These are phyloP conservation scores for Ophiostoma piceae DNA, from an alignment of 2,329 filamentous ascomycete species.

Conservation along the genomic window DNA sequence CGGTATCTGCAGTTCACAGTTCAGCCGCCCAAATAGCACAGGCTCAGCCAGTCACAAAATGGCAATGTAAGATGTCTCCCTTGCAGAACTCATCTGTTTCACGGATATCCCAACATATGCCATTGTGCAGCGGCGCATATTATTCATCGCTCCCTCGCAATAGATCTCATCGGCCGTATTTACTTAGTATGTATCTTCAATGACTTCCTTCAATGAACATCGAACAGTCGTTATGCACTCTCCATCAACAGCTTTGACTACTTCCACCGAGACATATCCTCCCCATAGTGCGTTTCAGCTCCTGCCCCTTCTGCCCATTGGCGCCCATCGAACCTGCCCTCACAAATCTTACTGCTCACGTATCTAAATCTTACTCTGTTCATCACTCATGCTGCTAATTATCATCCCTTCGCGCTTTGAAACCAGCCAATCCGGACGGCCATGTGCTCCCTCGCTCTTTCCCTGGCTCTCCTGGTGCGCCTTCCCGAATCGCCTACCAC, in stretches of 20 bases:
- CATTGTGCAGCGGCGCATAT: background rate
- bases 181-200: background rate
- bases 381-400: background rate
- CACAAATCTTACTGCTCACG: background rate
- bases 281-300: conserved; percentile 13
- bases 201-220: background rate
- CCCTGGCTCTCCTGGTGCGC: background rate
- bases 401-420: background rate
- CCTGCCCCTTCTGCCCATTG: conserved; percentile 9
- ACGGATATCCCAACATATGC: background rate
- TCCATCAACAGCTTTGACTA: background rate
- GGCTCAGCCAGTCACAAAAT: background rate
- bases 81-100: background rate
- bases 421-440: conserved; percentile 10
- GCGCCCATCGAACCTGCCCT: conserved; percentile 10
- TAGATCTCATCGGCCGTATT: background rate
- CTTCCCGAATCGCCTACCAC: background rate
- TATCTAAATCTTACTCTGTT: background rate
- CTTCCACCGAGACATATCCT: conserved; percentile 3
- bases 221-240: background rate
- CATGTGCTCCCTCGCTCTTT: conserved; percentile 1
- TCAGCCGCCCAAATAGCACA: background rate
- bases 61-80: too few species aligned
- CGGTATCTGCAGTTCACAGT: background rate
- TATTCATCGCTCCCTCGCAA: background rate